phyloP scores from a whole-genome alignment of 2,329 filamentous ascomycete species.

The Diaporthe batatas region DNA sequence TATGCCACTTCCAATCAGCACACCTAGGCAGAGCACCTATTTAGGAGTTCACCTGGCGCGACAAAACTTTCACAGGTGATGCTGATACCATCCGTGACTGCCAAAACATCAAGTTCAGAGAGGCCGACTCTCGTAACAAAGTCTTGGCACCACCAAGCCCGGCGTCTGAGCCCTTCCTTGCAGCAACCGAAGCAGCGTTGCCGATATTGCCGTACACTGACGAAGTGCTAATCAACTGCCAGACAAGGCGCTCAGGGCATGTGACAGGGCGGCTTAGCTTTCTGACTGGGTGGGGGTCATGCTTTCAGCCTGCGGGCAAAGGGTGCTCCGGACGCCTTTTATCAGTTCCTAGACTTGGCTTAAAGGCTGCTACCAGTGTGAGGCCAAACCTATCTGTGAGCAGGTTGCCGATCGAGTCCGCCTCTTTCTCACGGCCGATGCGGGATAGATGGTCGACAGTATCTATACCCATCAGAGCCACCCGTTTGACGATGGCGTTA shows the following conservation, averaged over 20 bases:
- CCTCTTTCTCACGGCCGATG: constrained; percentile 56
- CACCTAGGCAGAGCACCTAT: not conserved
- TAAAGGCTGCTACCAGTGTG: constrained; percentile 28
- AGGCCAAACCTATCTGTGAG: constrained; percentile 50
- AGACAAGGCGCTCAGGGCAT: not conserved
- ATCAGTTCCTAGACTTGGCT: not conserved
- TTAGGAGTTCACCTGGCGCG: too few species aligned
- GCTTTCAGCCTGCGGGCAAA: constrained; percentile 12
- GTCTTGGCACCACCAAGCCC: not conserved
- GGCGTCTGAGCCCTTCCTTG: not conserved
- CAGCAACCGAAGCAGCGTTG: not conserved
- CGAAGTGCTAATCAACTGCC: not conserved
- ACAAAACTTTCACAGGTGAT: not conserved
- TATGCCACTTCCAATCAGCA: not conserved
- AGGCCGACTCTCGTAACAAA: not conserved
- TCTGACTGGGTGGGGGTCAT: not conserved
- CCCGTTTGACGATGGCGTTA: constrained; percentile 44
- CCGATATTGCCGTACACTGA: not conserved
- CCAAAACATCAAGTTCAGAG: too few species aligned
- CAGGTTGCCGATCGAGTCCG: constrained; percentile 51
- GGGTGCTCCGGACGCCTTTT: not conserved
- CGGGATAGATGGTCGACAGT: constrained; percentile 60
- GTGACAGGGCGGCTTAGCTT: not conserved
- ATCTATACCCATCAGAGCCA: constrained; percentile 60
- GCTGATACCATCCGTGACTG: not conserved